Conservation (phyloP, 768 basidiomycete species). For the Sarcodon sp. region DNA sequence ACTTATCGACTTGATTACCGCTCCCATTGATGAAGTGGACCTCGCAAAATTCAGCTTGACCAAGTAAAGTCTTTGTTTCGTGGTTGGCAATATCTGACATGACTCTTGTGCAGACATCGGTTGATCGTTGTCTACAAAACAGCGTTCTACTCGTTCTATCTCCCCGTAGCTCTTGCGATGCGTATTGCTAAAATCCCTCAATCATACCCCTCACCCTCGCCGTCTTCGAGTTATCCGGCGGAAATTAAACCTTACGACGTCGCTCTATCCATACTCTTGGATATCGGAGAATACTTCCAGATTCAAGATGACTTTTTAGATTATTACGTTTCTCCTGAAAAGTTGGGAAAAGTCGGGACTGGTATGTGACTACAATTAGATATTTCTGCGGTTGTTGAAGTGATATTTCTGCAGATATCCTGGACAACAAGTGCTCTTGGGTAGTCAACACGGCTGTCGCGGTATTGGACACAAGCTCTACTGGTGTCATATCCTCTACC, state of each 20-base stretch:
- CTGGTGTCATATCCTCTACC: conserved; percentile 16
- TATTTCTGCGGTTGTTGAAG: background rate
- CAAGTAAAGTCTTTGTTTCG: conserved; percentile 32
- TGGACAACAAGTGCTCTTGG: conserved; percentile 99
- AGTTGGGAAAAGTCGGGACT: conserved; percentile 94
- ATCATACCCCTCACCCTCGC: conserved; percentile 28
- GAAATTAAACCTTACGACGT: conserved; percentile 50
- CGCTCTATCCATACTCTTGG: conserved; percentile 73
- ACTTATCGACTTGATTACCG: conserved; percentile 90
- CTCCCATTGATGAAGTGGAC: conserved; percentile 83
- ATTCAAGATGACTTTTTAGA: conserved; percentile 97
- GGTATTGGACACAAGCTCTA: conserved; percentile 6
- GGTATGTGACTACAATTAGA: background rate
- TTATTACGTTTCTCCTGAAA: conserved; percentile 78
- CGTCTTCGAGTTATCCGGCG: conserved; percentile 6
- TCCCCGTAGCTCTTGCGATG: conserved; percentile 93
- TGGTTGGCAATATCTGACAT: background rate
- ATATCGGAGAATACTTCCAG: conserved; percentile 97
- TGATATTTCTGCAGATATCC: conserved; percentile 42
- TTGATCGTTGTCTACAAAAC: conserved; percentile 97
- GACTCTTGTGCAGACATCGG: conserved; percentile 46
- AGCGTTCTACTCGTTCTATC: conserved; percentile 96
- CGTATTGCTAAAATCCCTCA: conserved; percentile 56
- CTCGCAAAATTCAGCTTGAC: conserved; percentile 78
- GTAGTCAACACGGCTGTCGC: conserved; percentile 79